phyloP scores from a whole-genome alignment of 805 yeast genomes.

The Schwanniomyces yamadae region DNA sequence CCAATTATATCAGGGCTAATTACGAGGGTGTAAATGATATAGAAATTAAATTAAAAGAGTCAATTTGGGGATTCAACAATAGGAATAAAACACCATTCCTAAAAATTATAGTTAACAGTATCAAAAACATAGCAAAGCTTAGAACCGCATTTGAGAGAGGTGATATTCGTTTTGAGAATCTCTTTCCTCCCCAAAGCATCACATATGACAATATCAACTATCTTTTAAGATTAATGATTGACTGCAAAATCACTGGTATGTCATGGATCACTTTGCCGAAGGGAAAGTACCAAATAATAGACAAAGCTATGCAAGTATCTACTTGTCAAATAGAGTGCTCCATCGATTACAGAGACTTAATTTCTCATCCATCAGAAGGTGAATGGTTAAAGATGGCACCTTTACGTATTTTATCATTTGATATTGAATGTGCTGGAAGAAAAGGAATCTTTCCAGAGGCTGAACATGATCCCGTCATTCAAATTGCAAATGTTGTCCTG shows the following conservation, averaged over 20 bases:
- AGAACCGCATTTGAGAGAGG: slow-evolving; percentile 86
- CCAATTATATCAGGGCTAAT: slow-evolving; percentile 43
- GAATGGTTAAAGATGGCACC: slow-evolving; percentile 95
- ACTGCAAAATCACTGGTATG: slow-evolving; percentile 92
- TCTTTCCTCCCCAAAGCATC: slow-evolving; percentile 59
- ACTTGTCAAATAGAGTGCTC: slow-evolving; percentile 83
- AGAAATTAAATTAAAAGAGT: slow-evolving; percentile 70
- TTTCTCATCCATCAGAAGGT: slow-evolving; percentile 87
- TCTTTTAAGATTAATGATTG: slow-evolving; percentile 84
- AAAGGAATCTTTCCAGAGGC: slow-evolving; percentile 97
- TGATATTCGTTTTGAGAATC: slow-evolving; percentile 60
- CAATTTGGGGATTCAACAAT: slow-evolving; percentile 92
- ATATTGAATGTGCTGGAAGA: slow-evolving; percentile 98
- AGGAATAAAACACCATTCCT: slow-evolving; percentile 76
- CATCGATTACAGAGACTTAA: slow-evolving; percentile 63
- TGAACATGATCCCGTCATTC: slow-evolving; percentile 89
- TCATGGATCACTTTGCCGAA: slow-evolving; percentile 92
- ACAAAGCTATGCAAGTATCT: slow-evolving; percentile 48
- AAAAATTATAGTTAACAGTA: slow-evolving; percentile 66
- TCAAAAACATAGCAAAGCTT: slow-evolving; percentile 62
- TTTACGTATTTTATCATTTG: slow-evolving; percentile 87
- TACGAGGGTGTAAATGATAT: slow-evolving; percentile 63
- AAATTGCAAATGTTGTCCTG: slow-evolving; percentile 93
- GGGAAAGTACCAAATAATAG: slow-evolving; percentile 57
- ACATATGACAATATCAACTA: slow-evolving; percentile 91